Base-by-base conservation (phyloP, 2,329 filamentous ascomycete species). In the Botryosphaeria agaves region DNA sequence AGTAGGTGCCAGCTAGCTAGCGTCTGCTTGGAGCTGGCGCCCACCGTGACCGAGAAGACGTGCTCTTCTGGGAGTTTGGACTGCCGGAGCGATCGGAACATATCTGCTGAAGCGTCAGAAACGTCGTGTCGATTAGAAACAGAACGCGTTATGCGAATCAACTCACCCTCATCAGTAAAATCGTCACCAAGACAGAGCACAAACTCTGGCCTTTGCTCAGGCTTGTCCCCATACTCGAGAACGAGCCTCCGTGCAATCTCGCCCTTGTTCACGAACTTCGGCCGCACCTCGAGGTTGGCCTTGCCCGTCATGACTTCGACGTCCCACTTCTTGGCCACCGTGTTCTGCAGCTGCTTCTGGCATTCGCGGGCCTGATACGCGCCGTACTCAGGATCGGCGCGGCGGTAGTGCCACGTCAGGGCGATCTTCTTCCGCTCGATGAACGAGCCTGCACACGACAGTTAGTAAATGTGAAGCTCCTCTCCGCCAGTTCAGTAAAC, bases 291-390 rank as follows among this genome's bases (percentile, higher is more conserved):
- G 16, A 98, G 65, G 49, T 95, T 95, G 37, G 87, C 87, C 59
- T 95, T 98, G 43, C 89, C 89, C 0, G 75, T 71, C 84, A 95
- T 95, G 35, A 98, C 84, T 45, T 95, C 87, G 3, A 95, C 81
- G 28, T 93, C 84, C 69, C 77, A 93, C 38, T 72, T 72, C 47
- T 74, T 77, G 30, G 62, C 74, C 1, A 93, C 77, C 0, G 73
- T 81, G 4, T 66, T 61, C 49, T 91, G 77, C 11, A 98, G 69
- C 40, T 85, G 72, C 50, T 77, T 78, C 39, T 84, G 76, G 46
- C 83, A 91, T 49, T 85, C 76, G 15, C 66, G 69, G 4, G 85
- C 75, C 58, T 87, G 79, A 54, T 81, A 79, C 0, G 72, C 56
- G 12, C 83, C 87, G 38, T 80, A 80, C 42, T 91, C 81, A 1